phyloP scores from a whole-genome alignment of 169 alveolate species.

The Cryptosporidium parvum region DNA sequence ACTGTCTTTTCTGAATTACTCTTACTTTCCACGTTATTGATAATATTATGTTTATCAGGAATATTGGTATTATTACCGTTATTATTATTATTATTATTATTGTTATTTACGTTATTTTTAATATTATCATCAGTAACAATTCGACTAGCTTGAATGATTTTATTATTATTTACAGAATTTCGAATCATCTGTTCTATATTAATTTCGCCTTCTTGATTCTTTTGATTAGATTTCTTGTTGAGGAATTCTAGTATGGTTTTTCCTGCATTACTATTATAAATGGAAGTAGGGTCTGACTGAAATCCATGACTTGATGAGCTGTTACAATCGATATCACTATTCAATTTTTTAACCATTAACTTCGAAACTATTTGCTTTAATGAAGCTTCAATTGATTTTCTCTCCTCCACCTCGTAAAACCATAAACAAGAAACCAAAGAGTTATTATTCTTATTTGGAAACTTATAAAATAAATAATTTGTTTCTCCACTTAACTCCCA shows the following conservation, averaged over 20 bases:
- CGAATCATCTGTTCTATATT: constrained; percentile 21
- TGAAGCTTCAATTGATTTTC: constrained; percentile 33
- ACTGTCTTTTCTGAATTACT: not conserved
- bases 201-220: not conserved
- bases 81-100: not conserved
- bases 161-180: constrained; percentile 1
- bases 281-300: constrained; percentile 5
- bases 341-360: not conserved
- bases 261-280: constrained; percentile 48
- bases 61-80: not conserved
- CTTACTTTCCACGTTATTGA: not conserved
- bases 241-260: constrained; percentile 59
- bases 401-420: constrained; percentile 72
- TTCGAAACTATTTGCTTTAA: constrained; percentile 45
- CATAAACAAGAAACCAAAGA: constrained; percentile 47
- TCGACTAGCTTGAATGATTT: not conserved
- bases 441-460: not conserved
- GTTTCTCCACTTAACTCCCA: constrained; percentile 76
- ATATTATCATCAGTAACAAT: not conserved
- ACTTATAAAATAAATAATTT: constrained; percentile 49
- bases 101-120: not conserved
- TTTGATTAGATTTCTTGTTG: constrained; percentile 23
- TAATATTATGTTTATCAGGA: not conserved
- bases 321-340: constrained; percentile 1
- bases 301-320: not conserved